Evolutionary conservation across 306 rosid species (phyloP), one percentile per base, ranked within the genome.

Genomic region (Castanopsis chinensis): DNA sequence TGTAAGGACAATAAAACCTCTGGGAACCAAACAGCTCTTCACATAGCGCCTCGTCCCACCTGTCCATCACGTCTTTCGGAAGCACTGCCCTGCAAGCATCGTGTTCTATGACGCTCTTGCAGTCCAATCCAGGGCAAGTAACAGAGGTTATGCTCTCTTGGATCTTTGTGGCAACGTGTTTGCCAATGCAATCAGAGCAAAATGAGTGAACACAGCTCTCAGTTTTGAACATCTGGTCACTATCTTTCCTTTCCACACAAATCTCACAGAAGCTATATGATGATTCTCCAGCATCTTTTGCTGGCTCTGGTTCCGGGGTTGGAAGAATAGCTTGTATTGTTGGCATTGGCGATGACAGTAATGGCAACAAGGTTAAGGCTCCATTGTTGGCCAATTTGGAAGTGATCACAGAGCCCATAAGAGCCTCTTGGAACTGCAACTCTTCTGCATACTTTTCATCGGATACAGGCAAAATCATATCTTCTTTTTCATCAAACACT

Each of bases 101-200:
- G 4, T 88, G 71, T 49, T 88, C 86, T 67, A 88, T 30, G 2
- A 74, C 25, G 10, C 79, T 84, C 9, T 21, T 27, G 75, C 95
- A 92, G 69, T 78, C 82, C 30, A 88, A 63, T 59, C 82, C 82
- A 8, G 91, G 97, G 73, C 97, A 92, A 0, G 72, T 7, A 21
- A 92, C 87, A 7, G 35, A n/a, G 5, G 86, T 73, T 20, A 86
- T 67, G 75, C 73, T 77, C 0, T 89, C 88, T 30, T 81, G 80
- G 72, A 92, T 81, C 79, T 88, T 92, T 1, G 84, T 35, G 5
- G 88, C 89, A 7, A 91, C 86, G 49, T 92, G 89, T 37, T 87
- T 91, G 11, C 60, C 43, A 4, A 84, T 74, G 69, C 96, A 92
- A 0, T 86, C 87, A 7, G 69, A 41, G 57, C 96, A 91, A 63